phyloP scores from a whole-genome alignment of 1,139 yeast genomes.

The Debaryomyces subglobosus region DNA sequence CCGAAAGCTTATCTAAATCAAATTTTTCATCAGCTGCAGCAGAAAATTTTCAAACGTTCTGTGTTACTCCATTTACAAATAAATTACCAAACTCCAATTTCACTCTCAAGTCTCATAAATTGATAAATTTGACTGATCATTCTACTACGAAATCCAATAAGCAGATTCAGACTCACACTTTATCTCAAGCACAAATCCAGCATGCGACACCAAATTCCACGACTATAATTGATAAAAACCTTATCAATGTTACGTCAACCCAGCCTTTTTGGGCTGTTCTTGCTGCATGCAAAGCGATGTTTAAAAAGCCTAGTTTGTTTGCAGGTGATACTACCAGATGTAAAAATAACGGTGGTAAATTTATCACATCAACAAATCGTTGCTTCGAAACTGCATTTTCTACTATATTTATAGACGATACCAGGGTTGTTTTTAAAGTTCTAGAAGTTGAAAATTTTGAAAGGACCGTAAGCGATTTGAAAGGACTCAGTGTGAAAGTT shows the following conservation, averaged over 20 bases:
- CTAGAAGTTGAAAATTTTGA: slow-evolving; percentile 25
- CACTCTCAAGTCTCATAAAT: slow-evolving; percentile 6
- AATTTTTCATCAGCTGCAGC: slow-evolving; percentile 41
- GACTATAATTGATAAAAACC: slow-evolving; percentile 22
- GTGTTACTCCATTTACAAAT: slow-evolving; percentile 43
- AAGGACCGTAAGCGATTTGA: slow-evolving; percentile 22
- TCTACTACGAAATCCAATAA: slow-evolving; percentile 13
- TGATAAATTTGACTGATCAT: slow-evolving; percentile 1
- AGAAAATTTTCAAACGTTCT: slow-evolving; percentile 59
- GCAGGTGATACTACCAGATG: slow-evolving; percentile 52
- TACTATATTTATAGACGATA: slow-evolving; percentile 33
- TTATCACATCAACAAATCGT: slow-evolving; percentile 11
- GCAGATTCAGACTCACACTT: slow-evolving; percentile 20
- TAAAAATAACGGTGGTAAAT: slow-evolving; percentile 25
- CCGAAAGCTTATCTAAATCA: slow-evolving; percentile 5
- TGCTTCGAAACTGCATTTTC: slow-evolving; percentile 23
- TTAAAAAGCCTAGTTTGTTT: slow-evolving; percentile 50
- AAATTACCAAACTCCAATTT: slow-evolving; percentile 15
- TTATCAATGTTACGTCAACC: slow-evolving; percentile 32
- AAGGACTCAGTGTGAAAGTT: slow-evolving; percentile 50
- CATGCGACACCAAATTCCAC: slow-evolving; percentile 26
- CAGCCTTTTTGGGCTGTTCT: slow-evolving; percentile 73
- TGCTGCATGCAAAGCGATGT: slow-evolving; percentile 62
- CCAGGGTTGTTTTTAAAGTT: slow-evolving; percentile 46
- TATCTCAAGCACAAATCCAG: slow-evolving; percentile 16